Evolutionary conservation across 352 stramenopile genomes (phyloP).

Genomic region (Globisporangium barbulae): DNA sequence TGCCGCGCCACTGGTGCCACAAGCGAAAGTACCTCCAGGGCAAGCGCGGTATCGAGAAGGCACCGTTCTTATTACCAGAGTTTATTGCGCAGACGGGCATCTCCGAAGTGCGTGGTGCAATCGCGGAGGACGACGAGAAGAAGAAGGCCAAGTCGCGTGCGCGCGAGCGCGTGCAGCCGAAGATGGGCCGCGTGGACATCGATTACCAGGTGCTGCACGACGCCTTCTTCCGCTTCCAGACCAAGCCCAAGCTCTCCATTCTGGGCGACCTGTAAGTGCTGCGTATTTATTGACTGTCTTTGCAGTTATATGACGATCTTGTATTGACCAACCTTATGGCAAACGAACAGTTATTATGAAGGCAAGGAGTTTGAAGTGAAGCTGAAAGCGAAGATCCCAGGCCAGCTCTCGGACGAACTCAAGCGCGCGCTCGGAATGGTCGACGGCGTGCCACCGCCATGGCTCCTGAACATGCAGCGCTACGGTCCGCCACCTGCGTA

Average conservation of each 20-base stretch:
- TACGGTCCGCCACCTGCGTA: slow-evolving; percentile 97
- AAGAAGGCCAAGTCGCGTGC: slow-evolving; percentile 93
- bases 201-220: slow-evolving; percentile 98
- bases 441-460: slow-evolving; percentile 92
- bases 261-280: slow-evolving; percentile 72
- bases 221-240: slow-evolving; percentile 99
- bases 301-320: slow-evolving; percentile 28
- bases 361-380: slow-evolving; percentile 96
- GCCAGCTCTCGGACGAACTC: slow-evolving; percentile 83
- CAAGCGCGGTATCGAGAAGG: slow-evolving; percentile 95
- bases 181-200: slow-evolving; percentile 97
- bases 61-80: slow-evolving; percentile 93
- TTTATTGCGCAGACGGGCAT: slow-evolving; percentile 98
- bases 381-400: slow-evolving; percentile 88
- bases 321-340: background rate
- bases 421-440: slow-evolving; percentile 94
- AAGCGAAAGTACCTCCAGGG: slow-evolving; percentile 99
- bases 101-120: slow-evolving; percentile 68
- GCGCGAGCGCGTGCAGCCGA: slow-evolving; percentile 92
- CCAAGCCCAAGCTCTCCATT: slow-evolving; percentile 91
- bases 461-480: slow-evolving; percentile 98
- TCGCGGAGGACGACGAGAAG: slow-evolving; percentile 84
- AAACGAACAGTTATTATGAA: slow-evolving; percentile 93
- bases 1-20: slow-evolving; percentile 96
- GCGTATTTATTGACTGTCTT: background rate